Conservation (phyloP, 257 asterid species). For the Solanum ahanhuiri region DNA sequence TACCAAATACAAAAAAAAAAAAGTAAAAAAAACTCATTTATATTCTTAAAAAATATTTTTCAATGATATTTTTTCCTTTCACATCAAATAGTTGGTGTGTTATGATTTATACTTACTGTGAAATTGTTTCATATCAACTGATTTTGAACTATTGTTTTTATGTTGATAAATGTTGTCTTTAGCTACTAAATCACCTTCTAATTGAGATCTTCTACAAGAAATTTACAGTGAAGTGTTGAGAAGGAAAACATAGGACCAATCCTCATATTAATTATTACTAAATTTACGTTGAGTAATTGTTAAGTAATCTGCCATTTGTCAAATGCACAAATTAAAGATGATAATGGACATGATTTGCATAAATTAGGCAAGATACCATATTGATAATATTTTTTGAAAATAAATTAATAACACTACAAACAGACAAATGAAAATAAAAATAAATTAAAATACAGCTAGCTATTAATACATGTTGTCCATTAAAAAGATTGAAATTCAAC, state of each 20-base stretch:
- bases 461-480: not conserved
- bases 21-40: too few relatives aligned
- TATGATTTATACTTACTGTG: not conserved
- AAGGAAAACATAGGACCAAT: too few relatives aligned
- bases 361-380: not conserved
- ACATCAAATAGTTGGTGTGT: not conserved
- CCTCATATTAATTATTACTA: not conserved
- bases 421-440: not conserved
- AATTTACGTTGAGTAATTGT: not conserved
- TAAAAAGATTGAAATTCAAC: not conserved
- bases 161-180: not conserved
- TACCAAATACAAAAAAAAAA: not conserved
- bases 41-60: too few relatives aligned
- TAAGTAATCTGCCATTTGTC: not conserved
- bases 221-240: too few relatives aligned
- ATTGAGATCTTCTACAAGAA: too few relatives aligned
- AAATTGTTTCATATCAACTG: not conserved
- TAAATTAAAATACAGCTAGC: not conserved
- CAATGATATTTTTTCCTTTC: not conserved
- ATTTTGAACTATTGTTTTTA: too few relatives aligned
- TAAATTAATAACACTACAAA: not conserved
- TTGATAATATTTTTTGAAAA: not conserved
- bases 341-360: not conserved
- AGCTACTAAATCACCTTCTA: not conserved
- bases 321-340: not conserved